These are phyloP conservation scores for Coemansia sp. DNA, from an alignment of 192 early-diverging fungal species.

Conservation along the genomic window DNA sequence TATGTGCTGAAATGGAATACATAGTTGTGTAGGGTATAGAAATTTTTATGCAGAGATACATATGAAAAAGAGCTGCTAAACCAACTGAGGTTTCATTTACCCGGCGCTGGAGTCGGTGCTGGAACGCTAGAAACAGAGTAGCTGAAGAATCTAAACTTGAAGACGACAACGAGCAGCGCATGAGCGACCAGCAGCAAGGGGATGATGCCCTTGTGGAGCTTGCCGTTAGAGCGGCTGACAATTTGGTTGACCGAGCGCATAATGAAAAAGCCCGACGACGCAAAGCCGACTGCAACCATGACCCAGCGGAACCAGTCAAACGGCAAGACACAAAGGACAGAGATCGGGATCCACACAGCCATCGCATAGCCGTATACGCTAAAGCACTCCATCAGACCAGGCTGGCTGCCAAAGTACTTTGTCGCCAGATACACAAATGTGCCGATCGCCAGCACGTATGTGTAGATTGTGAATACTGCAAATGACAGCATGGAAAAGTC, in stretches of 20 bases:
- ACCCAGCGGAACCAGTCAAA: conserved; percentile 82
- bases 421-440: conserved; percentile 77
- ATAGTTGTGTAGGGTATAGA: neutral
- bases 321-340: conserved; percentile 81
- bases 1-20: conserved; percentile 1
- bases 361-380: conserved; percentile 92
- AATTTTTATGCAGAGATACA: neutral
- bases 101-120: conserved; percentile 1
- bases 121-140: conserved; percentile 55
- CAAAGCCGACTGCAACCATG: conserved; percentile 77
- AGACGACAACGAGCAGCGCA: conserved; percentile 70
- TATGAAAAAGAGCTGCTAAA: neutral
- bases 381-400: conserved; percentile 85
- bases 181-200: conserved; percentile 70
- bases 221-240: conserved; percentile 70
- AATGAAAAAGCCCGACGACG: conserved; percentile 67
- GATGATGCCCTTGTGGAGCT: conserved; percentile 70
- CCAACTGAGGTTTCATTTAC: neutral
- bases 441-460: conserved; percentile 75
- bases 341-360: conserved; percentile 91
- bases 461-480: conserved; percentile 82
- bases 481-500: conserved; percentile 84
- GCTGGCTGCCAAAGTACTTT: conserved; percentile 84
- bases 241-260: conserved; percentile 58
- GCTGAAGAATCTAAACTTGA: conserved; percentile 88